Conservation (phyloP, 495 filamentous ascomycete genomes). For the Hypoxylon trugodes region DNA sequence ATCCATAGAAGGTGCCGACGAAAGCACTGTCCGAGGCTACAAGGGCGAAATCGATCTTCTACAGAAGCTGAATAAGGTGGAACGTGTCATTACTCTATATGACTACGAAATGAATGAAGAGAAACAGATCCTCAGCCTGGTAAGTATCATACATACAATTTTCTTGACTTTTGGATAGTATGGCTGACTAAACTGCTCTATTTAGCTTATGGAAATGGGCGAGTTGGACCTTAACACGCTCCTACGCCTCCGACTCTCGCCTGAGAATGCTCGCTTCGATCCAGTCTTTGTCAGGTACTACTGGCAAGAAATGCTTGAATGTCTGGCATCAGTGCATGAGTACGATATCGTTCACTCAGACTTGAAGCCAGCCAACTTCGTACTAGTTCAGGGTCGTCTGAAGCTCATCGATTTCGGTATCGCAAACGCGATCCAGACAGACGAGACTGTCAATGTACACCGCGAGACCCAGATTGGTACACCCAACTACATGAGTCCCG, state of each 20-base stretch:
- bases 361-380: conserved; percentile 94
- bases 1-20: conserved; percentile 88
- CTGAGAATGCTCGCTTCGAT: conserved; percentile 81
- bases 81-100: conserved; percentile 86
- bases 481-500: conserved; percentile 98
- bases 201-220: conserved; percentile 92
- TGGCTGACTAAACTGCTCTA: conserved; percentile 19
- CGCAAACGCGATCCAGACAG: conserved; percentile 90
- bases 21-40: conserved; percentile 82
- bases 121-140: conserved; percentile 84
- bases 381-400: conserved; percentile 81
- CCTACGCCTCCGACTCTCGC: conserved; percentile 71
- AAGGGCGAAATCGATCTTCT: conserved; percentile 97
- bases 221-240: conserved; percentile 94
- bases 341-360: conserved; percentile 95
- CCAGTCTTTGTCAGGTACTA: conserved; percentile 92
- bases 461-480: conserved; percentile 94
- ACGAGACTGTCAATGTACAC: conserved; percentile 97
- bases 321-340: conserved; percentile 85
- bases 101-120: conserved; percentile 93
- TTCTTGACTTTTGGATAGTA: neutral
- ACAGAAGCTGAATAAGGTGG: conserved; percentile 79
- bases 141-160: conserved; percentile 50
- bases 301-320: conserved; percentile 99
- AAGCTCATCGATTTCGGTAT: conserved; percentile 98